Evolutionary conservation across 2,329 filamentous ascomycete species (phyloP), one percentile per base, ranked within the genome.

Genomic region (Botryotinia convoluta): DNA sequence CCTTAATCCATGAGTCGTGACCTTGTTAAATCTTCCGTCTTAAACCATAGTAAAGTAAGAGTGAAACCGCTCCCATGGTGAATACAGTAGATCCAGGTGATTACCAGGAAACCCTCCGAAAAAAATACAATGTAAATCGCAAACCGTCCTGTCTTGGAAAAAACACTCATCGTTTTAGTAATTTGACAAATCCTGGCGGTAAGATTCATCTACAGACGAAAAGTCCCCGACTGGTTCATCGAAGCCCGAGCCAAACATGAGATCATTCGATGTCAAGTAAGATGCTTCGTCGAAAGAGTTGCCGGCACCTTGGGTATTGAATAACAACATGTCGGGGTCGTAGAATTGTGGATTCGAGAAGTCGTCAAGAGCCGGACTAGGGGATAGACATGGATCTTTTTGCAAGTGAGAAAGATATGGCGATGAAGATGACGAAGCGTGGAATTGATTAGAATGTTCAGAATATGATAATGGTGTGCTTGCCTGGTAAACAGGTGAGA

Each of bases 401-500:
- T 68, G 64, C 26, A 54, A 29, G 9, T 10, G 37, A 48, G 45
- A 22, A 12, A 54, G 35, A 37, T 68, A 54, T 29, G 64, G 64
- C 8, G 64, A 54, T 42, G 64, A 68, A 42, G 64, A 39, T 9
- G 35, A 39, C 2, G 45, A 68, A 39, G 32, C n/a, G 10, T 54
- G 35, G 22, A 18, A n/a, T 29, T 68, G 44, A n/a, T 39, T 29
- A 39, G 45, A 68, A 54, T 39, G 29, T 54, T 42, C 64, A 16
- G 64, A 68, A 68, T 48, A 67, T 26, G 63, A 54, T 1, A 68
- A 29, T 18, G 61, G 61, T n/a, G 61, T 42, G 32, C 32, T 51
- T 26, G 44, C 63, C n/a, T 67, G 64, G 26, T 67, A 54, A n/a
- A 26, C 35, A 20, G 64, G 64, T 12, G 64, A 67, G 26, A 54